Conservation (phyloP, 345 rosid genomes). For the Euphorbia peplus region DNA sequence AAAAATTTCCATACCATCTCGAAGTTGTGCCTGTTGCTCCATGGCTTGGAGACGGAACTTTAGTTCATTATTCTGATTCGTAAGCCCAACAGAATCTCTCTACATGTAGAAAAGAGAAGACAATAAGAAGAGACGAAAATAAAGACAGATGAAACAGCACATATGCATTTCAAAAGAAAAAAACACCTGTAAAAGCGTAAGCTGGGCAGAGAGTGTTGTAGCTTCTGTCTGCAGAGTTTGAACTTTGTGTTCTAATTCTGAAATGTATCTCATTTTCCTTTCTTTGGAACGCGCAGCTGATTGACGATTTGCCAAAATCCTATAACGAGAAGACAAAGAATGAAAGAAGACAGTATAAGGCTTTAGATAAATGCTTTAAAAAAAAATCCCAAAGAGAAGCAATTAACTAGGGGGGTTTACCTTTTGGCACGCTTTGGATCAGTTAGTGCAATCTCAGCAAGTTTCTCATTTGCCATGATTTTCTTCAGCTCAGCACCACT, state of each 20-base stretch:
- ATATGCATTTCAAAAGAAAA: not conserved
- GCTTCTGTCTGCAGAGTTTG: conserved; percentile 97
- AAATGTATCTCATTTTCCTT: conserved; percentile 88
- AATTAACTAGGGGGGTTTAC: conserved; percentile 27
- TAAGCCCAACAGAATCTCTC: conserved; percentile 92
- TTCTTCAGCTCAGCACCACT: conserved; percentile 81
- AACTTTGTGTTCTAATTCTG: conserved; percentile 93
- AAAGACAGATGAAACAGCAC: not conserved
- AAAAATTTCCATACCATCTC: conserved; percentile 55
- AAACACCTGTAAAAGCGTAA: conserved; percentile 79
- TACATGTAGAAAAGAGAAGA: conserved; percentile 24
- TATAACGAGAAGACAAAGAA: conserved; percentile 24
- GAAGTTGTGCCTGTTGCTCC: conserved; percentile 96
- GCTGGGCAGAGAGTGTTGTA: conserved; percentile 92
- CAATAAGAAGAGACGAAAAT: conserved; percentile 11
- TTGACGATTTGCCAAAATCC: conserved; percentile 90
- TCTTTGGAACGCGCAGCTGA: conserved; percentile 98
- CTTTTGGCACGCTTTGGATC: conserved; percentile 95
- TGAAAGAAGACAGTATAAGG: not conserved
- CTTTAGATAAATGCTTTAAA: not conserved
- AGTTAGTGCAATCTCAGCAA: conserved; percentile 80
- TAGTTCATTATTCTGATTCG: conserved; percentile 87
- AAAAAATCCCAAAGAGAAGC: not conserved
- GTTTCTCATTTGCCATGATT: conserved; percentile 92
- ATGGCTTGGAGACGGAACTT: conserved; percentile 96